A percentile compares a stretch with the other conserved stretches of the same genome.
phyloP scores from a whole-genome alignment of 768 basidiomycete species.

The Leucocoprinus sp. region DNA sequence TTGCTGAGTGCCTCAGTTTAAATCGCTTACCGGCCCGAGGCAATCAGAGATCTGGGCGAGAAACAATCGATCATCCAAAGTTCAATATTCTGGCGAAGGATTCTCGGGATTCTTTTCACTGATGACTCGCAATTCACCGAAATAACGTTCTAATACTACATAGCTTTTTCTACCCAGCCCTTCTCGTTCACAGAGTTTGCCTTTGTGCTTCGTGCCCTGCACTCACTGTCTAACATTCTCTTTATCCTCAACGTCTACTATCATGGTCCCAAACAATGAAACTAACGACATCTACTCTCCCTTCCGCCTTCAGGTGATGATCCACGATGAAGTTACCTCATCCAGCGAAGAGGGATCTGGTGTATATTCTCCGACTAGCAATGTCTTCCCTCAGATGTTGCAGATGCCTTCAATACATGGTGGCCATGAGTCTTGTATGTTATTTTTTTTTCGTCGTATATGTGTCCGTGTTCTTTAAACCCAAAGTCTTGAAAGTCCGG shows the following conservation, averaged over 20 bases:
- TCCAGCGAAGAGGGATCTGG: constrained; percentile 74
- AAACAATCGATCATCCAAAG: constrained; percentile 11
- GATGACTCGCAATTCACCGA: constrained; percentile 9
- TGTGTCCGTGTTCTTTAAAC: constrained; percentile 32
- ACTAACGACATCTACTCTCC: constrained; percentile 50
- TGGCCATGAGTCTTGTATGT: constrained; percentile 13
- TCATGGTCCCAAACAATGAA: constrained; percentile 49
- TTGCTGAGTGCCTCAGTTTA: not conserved
- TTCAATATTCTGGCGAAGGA: constrained; percentile 7
- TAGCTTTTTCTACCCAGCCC: constrained; percentile 8
- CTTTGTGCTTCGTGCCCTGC: constrained; percentile 6
- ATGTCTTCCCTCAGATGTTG: constrained; percentile 20
- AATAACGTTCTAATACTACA: constrained; percentile 4
- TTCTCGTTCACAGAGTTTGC: constrained; percentile 5
- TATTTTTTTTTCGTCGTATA: constrained; percentile 42
- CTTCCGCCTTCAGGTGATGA: constrained; percentile 38
- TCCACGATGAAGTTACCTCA: constrained; percentile 57
- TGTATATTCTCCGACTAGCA: constrained; percentile 64
- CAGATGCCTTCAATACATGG: constrained; percentile 10
- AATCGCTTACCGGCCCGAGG: not conserved
- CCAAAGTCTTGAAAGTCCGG: constrained; percentile 58
- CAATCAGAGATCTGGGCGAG: constrained; percentile 8
- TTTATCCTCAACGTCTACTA: constrained; percentile 20
- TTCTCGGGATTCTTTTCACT: constrained; percentile 11
- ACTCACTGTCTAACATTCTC: constrained; percentile 1